Evolutionary conservation across 768 basidiomycete genomes (phyloP), one percentile per base, ranked within the genome.

Genomic region (Serendipita indica): DNA sequence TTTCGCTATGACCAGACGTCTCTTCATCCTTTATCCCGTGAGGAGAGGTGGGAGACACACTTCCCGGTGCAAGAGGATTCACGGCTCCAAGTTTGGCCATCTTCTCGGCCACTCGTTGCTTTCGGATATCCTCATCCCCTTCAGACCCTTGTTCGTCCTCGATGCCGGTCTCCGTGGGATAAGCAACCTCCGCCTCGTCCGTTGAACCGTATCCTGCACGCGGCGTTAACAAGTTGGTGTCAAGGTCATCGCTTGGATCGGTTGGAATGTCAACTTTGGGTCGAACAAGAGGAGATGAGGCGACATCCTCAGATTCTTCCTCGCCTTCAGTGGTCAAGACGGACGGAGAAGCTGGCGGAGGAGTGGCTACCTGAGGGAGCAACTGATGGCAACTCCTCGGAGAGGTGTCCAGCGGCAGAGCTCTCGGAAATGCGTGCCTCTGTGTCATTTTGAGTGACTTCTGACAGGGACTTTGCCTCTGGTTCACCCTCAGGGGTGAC

Each of bases 11-110:
- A 43, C 27, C n/a, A n/a, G n/a, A 18, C n/a, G 5, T 43, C 41
- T 18, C n/a, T 43, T 25, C n/a, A 18, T 25, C 1, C 32, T 28
- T 54, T 28, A 54, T 7, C 22, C 22, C 32, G 22, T 28, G 49
- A 28, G n/a, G n/a, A 20, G 49, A 54, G n/a, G 32, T 33, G 49
- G 49, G 49, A 27, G 49, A 54, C 10, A 30, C 10, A 1, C 49
- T 28, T 12, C 49, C 25, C 1, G 72, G 69, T 5, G 73, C 70
- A 57, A 82, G 75, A 2, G 82, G 79, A 63, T 82, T 73, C 71
- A 76, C 70, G 62, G 78, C 76, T 14, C 83, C 85, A 72, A 80
- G 80, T 68, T 79, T 78, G 4, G 81, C 79, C 34, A 80, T 65
- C 20, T 70, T 72, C 60, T 80, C 82, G 22, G 82, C 78, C 20